phyloP scores from a whole-genome alignment of 257 asterid species.

The Asclepias syriaca region DNA sequence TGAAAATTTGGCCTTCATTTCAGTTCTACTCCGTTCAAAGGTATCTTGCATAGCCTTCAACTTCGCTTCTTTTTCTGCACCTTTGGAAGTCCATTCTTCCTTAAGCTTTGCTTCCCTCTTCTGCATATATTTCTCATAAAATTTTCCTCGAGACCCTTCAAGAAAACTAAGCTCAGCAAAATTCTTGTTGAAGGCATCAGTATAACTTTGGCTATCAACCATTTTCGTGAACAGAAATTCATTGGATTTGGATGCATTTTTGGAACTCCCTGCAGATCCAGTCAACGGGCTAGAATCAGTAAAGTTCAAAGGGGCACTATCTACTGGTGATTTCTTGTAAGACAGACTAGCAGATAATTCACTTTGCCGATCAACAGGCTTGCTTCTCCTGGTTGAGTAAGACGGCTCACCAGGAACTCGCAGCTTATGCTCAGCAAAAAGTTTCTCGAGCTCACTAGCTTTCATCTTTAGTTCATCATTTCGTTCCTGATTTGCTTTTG shows the following conservation, averaged over 20 bases:
- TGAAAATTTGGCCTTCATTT: constrained; percentile 70
- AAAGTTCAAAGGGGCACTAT: constrained; percentile 26
- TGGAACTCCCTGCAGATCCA: constrained; percentile 43
- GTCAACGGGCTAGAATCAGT: constrained; percentile 26
- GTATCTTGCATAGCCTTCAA: constrained; percentile 84
- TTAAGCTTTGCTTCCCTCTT: constrained; percentile 85
- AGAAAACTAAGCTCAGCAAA: constrained; percentile 54
- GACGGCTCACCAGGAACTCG: constrained; percentile 70
- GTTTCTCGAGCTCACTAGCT: constrained; percentile 92
- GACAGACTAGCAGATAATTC: constrained; percentile 36
- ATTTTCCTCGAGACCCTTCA: constrained; percentile 75
- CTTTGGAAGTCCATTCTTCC: constrained; percentile 82
- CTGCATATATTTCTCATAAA: constrained; percentile 61
- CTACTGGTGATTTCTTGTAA: constrained; percentile 31
- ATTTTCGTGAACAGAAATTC: constrained; percentile 25
- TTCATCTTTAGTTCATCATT: constrained; percentile 80
- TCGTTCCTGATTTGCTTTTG: constrained; percentile 81
- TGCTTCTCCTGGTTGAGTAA: constrained; percentile 39
- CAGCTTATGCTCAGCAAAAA: constrained; percentile 66
- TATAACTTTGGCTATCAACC: constrained; percentile 34
- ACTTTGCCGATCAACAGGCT: constrained; percentile 36
- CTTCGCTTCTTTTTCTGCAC: constrained; percentile 83
- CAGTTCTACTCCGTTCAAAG: constrained; percentile 70
- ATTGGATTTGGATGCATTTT: constrained; percentile 30
- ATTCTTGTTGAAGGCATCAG: constrained; percentile 37